Conservation (phyloP, 768 basidiomycete genomes). For the Galerina marginata region DNA sequence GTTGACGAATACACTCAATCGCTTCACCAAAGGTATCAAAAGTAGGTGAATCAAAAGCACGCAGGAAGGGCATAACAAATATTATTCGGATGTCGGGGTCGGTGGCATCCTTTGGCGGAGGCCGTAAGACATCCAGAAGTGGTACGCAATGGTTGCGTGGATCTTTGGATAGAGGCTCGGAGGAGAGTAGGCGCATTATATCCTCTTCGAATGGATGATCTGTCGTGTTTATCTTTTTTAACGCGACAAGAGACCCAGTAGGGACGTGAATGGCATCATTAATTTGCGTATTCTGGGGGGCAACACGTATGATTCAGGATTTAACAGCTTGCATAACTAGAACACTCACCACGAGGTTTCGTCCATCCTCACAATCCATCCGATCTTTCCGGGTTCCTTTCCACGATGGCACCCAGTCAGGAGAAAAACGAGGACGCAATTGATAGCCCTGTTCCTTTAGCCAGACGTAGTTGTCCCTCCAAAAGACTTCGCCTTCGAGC, state of each 20-base stretch:
- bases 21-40: conserved; percentile 26
- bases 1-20: conserved; percentile 10
- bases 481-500: not conserved
- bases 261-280: conserved; percentile 19
- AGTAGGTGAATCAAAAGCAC: conserved; percentile 29
- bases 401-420: conserved; percentile 26
- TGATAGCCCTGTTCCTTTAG: conserved; percentile 3
- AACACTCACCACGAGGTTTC: not conserved
- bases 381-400: not conserved
- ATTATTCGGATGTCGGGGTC: conserved; percentile 18
- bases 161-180: conserved; percentile 1
- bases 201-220: not conserved
- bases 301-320: too few species aligned
- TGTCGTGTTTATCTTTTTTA: conserved; percentile 13
- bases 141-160: conserved; percentile 16
- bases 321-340: not conserved
- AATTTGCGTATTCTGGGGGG: conserved; percentile 10
- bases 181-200: conserved; percentile 9
- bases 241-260: conserved; percentile 11
- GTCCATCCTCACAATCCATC: not conserved
- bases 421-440: conserved; percentile 23
- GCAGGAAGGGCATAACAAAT: conserved; percentile 39
- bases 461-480: conserved; percentile 4
- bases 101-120: not conserved
- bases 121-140: conserved; percentile 6